These are phyloP conservation scores for Hyphodiscus hymeniophilus DNA, from an alignment of 495 filamentous ascomycete species.

Conservation along the genomic window DNA sequence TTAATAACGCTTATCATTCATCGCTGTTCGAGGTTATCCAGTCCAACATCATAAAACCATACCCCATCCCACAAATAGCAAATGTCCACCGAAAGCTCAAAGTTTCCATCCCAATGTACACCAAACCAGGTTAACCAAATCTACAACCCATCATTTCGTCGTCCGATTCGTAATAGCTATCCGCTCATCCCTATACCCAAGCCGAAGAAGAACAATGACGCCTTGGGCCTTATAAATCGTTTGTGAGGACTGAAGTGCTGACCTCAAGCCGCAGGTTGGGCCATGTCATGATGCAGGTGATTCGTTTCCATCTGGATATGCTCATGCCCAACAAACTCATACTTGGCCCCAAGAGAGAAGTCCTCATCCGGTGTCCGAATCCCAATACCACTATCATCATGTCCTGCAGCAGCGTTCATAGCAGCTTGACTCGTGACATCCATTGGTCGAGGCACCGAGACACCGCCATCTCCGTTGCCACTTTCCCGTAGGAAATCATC, in stretches of 20 bases:
- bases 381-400: conserved; percentile 66
- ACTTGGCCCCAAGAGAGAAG: conserved; percentile 41
- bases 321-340: conserved; percentile 26
- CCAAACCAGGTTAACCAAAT: conserved; percentile 11
- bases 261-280: too few species aligned
- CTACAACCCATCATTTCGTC: conserved; percentile 22
- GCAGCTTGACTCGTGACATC: conserved; percentile 25
- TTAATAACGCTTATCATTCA: too few species aligned
- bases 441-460: conserved; percentile 18
- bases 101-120: conserved; percentile 14
- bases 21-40: too few species aligned
- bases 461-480: conserved; percentile 8
- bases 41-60: too few species aligned
- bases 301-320: conserved; percentile 5
- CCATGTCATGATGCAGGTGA: conserved; percentile 2
- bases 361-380: conserved; percentile 55
- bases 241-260: too few species aligned
- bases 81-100: conserved; percentile 1
- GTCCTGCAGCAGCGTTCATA: conserved; percentile 27
- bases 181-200: conserved; percentile 9
- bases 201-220: conserved; percentile 12
- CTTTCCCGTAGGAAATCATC: conserved; percentile 25
- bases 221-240: too few species aligned
- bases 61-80: not conserved
- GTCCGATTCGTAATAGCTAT: conserved; percentile 19